These are phyloP conservation scores for Fomitopsis betulina DNA, from an alignment of 1,284 basidiomycete genomes.

Conservation along the genomic window DNA sequence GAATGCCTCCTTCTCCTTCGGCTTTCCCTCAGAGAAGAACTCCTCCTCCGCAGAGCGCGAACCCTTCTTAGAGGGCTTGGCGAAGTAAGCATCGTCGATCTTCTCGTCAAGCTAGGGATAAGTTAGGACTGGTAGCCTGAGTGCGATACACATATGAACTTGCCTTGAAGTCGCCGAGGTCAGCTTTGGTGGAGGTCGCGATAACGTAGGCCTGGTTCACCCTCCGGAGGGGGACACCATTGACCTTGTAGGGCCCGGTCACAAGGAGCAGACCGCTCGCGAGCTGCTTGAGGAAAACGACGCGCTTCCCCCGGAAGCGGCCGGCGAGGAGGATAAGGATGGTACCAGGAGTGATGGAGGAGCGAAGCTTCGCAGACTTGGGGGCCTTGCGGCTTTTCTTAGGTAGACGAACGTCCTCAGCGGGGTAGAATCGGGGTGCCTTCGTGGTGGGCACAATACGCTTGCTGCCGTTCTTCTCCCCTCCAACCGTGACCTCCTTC, in stretches of 20 bases:
- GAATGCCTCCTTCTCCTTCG: conserved; percentile 88
- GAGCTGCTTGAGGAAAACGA: conserved; percentile 98
- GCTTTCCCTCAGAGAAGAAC: conserved; percentile 94
- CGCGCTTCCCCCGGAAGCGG: conserved; percentile 97
- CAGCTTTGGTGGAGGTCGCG: conserved; percentile 95
- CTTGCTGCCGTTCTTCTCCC: conserved; percentile 89
- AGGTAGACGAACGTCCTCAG: conserved; percentile 88
- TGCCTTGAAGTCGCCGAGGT: conserved; percentile 77
- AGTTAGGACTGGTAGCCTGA: not conserved
- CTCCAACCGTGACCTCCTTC: conserved; percentile 84
- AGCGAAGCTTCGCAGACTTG: conserved; percentile 76
- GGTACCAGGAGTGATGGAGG: conserved; percentile 91
- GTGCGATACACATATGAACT: conserved; percentile 9
- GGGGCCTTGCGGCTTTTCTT: conserved; percentile 90
- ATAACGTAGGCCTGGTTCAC: conserved; percentile 99
- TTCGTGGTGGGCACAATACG: conserved; percentile 85
- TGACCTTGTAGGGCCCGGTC: conserved; percentile 97
- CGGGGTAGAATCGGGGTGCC: conserved; percentile 95
- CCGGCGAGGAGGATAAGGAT: conserved; percentile 97
- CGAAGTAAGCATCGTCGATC: conserved; percentile 94
- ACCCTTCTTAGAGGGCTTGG: conserved; percentile 73
- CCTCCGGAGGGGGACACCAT: conserved; percentile 96
- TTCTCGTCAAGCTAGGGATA: conserved; percentile 73
- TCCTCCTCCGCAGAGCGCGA: conserved; percentile 86
- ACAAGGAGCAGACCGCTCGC: conserved; percentile 92